Evolutionary conservation across 2,329 filamentous ascomycete species (phyloP), one percentile per base, ranked within the genome.

Genomic region (Exophiala aquamarina): DNA sequence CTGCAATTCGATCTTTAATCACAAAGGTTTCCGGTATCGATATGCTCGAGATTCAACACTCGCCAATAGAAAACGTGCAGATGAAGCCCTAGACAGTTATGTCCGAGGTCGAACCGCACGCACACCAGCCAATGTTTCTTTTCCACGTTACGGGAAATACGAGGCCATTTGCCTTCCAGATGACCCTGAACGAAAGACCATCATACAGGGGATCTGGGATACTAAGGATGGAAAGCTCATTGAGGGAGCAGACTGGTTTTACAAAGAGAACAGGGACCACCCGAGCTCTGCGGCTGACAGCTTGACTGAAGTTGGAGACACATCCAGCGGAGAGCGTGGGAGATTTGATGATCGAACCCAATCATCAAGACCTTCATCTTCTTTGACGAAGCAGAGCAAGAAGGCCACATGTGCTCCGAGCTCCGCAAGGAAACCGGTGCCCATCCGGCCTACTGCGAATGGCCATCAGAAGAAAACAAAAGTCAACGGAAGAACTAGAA

Each of bases 161-260:
- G 41, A 49, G 20, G 38, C 34, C 7, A 31, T 59, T 15, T 17
- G 35, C 6, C 31, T 49, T 35, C 49, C 38, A 7, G 36, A 42
- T 15, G 47, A 55, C 14, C 49, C 43, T 3, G 14, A 20, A 21
- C 35, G 49, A 9, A 48, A 23, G 7, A 34, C 21, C 2, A 37
- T 59, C 26, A 33, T 54, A 11, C 53, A 56, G 28, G 57, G 57
- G 10, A 39, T 56, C 19, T 59, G 57, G 57, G 51, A 58, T 31
- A 15, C 35, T 13, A 29, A 35, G 33, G 41, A 54, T 15, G 52
- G 47, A 13, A 9, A 20, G 8, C 35, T 17, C 9, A 44, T 41
- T 10, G 36, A 34, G n/a, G 54, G 43, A 10, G 29, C 33, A 7
- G 47, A 55, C n/a, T 50, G 54, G 52, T 58, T 57, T 41, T 57